Percentiles rank a stretch among this genome's conserved stretches.
Conservation (phyloP, 1,139 yeast genomes). For the Candida sp. region DNA sequence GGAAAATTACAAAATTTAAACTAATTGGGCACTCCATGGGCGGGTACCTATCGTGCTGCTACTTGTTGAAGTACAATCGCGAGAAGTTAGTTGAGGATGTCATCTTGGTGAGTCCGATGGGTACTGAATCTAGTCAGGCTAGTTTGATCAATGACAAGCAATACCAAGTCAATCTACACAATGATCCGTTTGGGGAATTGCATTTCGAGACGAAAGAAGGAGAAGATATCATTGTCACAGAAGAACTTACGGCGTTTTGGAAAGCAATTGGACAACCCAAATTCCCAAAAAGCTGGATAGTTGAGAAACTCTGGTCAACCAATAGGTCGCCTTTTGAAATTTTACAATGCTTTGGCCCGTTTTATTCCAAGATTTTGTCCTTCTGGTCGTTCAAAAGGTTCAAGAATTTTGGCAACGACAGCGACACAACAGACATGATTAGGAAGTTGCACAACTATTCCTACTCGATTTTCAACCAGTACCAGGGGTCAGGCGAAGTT, state of each 20-base stretch:
- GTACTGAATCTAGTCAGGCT: slow-evolving; percentile 43
- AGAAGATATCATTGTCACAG: slow-evolving; percentile 21
- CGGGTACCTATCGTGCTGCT: slow-evolving; percentile 44
- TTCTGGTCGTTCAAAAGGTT: slow-evolving; percentile 49
- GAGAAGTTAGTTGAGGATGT: slow-evolving; percentile 30
- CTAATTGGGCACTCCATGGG: slow-evolving; percentile 52
- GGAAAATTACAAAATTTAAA: slow-evolving; percentile 30
- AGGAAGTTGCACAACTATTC: slow-evolving; percentile 46
- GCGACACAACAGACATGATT: slow-evolving; percentile 23
- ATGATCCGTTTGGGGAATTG: slow-evolving; percentile 33
- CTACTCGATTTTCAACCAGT: slow-evolving; percentile 48
- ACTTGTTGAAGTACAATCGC: slow-evolving; percentile 42
- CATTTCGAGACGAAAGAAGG: slow-evolving; percentile 20
- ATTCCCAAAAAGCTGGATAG: slow-evolving; percentile 39
- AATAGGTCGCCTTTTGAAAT: slow-evolving; percentile 46
- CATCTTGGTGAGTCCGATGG: slow-evolving; percentile 49
- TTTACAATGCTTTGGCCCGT: slow-evolving; percentile 42
- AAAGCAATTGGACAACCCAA: slow-evolving; percentile 40
- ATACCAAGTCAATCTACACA: slow-evolving; percentile 39
- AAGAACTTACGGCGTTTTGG: slow-evolving; percentile 39
- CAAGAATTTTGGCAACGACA: slow-evolving; percentile 26
- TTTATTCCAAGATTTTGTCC: slow-evolving; percentile 44
- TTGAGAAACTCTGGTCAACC: slow-evolving; percentile 42
- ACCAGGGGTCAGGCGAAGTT: slow-evolving; percentile 48
- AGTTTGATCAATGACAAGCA: slow-evolving; percentile 39